phyloP scores from a whole-genome alignment of 257 asterid genomes.

The Euphrasia confusa region DNA sequence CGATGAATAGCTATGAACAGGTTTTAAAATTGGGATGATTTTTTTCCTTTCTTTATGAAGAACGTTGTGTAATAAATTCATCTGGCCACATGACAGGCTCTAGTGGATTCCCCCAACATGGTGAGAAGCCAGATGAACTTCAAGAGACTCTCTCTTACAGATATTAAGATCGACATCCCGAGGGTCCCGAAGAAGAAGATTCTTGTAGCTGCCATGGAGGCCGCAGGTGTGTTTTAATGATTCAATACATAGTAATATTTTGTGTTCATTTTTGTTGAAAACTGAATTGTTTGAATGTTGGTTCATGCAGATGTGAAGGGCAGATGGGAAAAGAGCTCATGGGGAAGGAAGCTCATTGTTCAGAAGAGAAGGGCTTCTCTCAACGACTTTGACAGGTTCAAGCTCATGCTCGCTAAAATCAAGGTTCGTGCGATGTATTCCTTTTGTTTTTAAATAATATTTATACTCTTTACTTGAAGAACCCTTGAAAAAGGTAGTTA shows the following conservation, averaged over 20 bases:
- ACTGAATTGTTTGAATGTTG: not conserved
- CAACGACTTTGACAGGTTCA: conserved; percentile 84
- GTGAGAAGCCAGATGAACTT: conserved; percentile 39
- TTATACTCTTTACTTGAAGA: no score
- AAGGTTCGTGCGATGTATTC: conserved; percentile 39
- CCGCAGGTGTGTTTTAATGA: not conserved
- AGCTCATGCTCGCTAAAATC: conserved; percentile 85
- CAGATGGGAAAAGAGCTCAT: conserved; percentile 87
- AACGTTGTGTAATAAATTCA: not conserved
- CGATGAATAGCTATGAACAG: not conserved
- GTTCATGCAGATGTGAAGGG: conserved; percentile 65
- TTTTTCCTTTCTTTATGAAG: not conserved
- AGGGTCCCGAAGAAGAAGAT: conserved; percentile 40
- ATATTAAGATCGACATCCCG: conserved; percentile 37
- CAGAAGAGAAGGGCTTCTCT: conserved; percentile 84
- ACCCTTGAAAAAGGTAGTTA: not conserved
- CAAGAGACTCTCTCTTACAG: conserved; percentile 39
- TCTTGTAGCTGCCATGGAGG: conserved; percentile 41
- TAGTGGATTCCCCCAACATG: conserved; percentile 43
- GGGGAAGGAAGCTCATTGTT: conserved; percentile 94
- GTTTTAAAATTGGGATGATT: not conserved
- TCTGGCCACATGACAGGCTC: conserved; percentile 20
- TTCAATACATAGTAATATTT: not conserved
- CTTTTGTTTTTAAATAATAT: not conserved
- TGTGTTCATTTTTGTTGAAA: not conserved